Base-by-base conservation (phyloP, 169 alveolate genomes). In the Theileria parva region DNA sequence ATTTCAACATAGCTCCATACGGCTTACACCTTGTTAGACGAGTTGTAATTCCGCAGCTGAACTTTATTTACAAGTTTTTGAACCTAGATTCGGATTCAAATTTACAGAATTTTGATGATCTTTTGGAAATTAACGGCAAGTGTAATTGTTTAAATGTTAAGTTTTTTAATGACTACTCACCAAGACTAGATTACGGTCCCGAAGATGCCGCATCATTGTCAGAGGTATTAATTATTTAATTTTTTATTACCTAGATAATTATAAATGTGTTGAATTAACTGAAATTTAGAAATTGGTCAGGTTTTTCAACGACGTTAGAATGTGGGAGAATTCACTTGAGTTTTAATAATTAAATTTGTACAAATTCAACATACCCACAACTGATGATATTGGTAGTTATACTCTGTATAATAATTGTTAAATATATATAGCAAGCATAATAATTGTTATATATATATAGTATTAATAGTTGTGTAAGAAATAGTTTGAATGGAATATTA, bases 261-360 rank as follows among this genome's bases (percentile, higher is more conserved):
- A 44, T 44, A 44, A 44, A 8, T 44, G 8, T 1, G 2, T 44
- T 11, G 17, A 11, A 11, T 7, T 44, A 11, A 44, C 8, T 44
- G 1, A 44, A 44, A 44, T 27, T 30, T 9, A 63, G 71, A 63
- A 63, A 63, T 5, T 63, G 5, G 25, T 63, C 44, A 13, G 3
- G 28, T 21, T 63, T 32, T 28, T 63, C 25, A 15, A 21, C 6
- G 44, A 63, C 21, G 71, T 63, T 63, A 32, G 44, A 63, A 21
- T 63, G 23, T 63, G 71, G 71, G 71, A 63, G 50, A 63, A 63
- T 15, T 28, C 39, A 15, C 51, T 63, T 25, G 32, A 63, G 50
- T 15, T 63, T 63, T 63, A 11, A 25, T 63, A 57, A 25, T 57
- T 57, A 25, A 57, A 3, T 57, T 19, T 57, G 34, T 21, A 21